Evolutionary conservation across 257 asterid genomes (phyloP), one percentile per base, ranked within the genome.

Genomic region (Capsicum rhomboideum): DNA sequence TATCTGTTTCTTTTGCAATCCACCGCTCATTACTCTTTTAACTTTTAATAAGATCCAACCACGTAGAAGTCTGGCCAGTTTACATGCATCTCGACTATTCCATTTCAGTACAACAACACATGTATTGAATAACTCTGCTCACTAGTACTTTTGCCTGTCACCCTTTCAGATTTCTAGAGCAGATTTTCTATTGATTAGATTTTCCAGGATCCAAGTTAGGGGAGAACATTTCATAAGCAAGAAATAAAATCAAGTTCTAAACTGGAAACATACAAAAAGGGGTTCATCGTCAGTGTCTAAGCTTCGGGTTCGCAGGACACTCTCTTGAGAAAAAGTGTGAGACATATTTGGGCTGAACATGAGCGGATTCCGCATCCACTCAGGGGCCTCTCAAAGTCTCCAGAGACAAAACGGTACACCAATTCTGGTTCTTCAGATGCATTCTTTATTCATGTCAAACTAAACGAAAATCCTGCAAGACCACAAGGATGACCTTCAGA

Each of bases 301-400:
- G 85, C 83, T 90, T 90, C 82, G 92, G 83, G 42, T 67, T 93
- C 87, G 6, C 92, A 90, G 17, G 92, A 88, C 80, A 95, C 84
- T 87, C 94, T 89, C 82, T 89, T 87, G 68, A 94, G 91, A 79
- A 93, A 94, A 85, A 92, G 8, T 1, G 87, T n/a, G 82, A 69
- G 98, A 91, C 97, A 91, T 91, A 80, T 89, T 91, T 6, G 93
- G 83, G 89, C 97, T 87, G 88, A 96, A 94, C 85, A 88, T 87
- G 17, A 94, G 46, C 37, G 87, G 85, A 80, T 94, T 95, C 90
- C 85, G 91, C 95, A 92, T 93, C 97, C 96, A 96, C 75, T 89
- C 95, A 13, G 97, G 97, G 29, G 97, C 97, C 53, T 91, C 92
- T 86, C 93, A 96, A 87, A 14, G 97, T 92, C 80, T 97, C 99